phyloP scores from a whole-genome alignment of 192 early-diverging fungal genomes.

The Backusella parvicylindrica region DNA sequence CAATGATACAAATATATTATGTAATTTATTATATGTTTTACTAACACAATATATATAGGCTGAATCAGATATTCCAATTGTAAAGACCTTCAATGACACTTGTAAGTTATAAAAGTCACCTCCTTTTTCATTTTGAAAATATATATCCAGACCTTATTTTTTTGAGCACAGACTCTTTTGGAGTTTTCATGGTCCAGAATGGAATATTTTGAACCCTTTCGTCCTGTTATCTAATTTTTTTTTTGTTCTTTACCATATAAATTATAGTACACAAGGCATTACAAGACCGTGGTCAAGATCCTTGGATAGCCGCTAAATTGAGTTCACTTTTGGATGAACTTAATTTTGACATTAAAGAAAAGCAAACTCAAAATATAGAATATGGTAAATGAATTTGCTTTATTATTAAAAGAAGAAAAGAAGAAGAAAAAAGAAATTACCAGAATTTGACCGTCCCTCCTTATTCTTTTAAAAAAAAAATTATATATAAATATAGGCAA shows the following conservation, averaged over 20 bases:
- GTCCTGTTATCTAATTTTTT: background rate
- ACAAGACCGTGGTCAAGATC: conserved; percentile 21
- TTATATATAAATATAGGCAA: background rate
- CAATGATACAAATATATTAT: background rate
- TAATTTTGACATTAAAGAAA: conserved; percentile 11
- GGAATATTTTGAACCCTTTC: conserved; percentile 2
- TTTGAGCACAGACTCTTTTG: background rate
- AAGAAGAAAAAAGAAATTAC: background rate
- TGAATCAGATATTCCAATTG: background rate
- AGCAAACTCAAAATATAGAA: background rate
- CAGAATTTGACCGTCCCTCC: background rate
- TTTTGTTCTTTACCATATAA: conserved; percentile 9
- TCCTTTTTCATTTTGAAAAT: background rate
- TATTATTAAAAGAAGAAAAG: background rate
- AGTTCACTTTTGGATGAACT: background rate
- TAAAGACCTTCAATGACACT: background rate
- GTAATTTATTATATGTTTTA: background rate
- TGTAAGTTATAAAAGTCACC: background rate
- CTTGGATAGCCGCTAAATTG: conserved; percentile 14
- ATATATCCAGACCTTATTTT: background rate
- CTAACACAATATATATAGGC: background rate
- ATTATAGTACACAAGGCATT: conserved; percentile 13
- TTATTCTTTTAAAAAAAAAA: too few species aligned
- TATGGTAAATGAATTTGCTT: background rate
- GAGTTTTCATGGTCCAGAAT: background rate